Percentiles rank a stretch among this genome's conserved stretches.
phyloP scores from a whole-genome alignment of 306 rosid genomes.

The Acacia melanoxylon region DNA sequence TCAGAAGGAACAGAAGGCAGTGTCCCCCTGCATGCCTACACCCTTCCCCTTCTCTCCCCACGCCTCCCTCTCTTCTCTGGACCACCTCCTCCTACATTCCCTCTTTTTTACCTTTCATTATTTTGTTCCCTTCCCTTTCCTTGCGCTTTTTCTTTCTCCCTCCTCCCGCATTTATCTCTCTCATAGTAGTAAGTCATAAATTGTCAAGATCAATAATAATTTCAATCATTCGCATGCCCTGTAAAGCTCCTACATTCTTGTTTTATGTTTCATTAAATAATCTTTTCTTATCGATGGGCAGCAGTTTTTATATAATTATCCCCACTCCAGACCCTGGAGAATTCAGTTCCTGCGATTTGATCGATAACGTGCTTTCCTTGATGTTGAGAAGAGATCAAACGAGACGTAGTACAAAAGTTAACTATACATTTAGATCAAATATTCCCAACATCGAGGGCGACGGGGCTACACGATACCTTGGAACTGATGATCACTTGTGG shows the following conservation, averaged over 20 bases:
- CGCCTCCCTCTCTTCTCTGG: constrained; percentile 30
- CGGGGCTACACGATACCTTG: background rate
- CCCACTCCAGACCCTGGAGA: background rate
- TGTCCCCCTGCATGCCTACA: constrained; percentile 79
- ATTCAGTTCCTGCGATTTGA: background rate
- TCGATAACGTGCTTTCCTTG: no score
- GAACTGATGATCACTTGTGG: no score
- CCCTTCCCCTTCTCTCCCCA: constrained; percentile 55
- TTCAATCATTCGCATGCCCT: constrained; percentile 20
- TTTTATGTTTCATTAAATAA: background rate
- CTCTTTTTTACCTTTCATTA: background rate
- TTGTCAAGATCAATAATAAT: background rate
- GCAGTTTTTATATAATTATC: background rate
- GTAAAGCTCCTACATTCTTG: constrained; percentile 6
- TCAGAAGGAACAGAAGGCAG: constrained; percentile 45
- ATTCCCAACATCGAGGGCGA: no score
- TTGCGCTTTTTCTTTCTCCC: background rate
- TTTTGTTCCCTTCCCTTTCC: background rate
- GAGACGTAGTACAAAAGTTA: no score
- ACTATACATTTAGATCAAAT: no score
- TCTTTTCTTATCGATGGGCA: background rate
- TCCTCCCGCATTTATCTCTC: background rate
- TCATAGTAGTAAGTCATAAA: background rate
- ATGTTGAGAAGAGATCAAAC: background rate
- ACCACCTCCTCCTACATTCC: background rate